Evolutionary conservation across 2,329 filamentous ascomycete genomes (phyloP).

Genomic region (Laburnicola sp.): DNA sequence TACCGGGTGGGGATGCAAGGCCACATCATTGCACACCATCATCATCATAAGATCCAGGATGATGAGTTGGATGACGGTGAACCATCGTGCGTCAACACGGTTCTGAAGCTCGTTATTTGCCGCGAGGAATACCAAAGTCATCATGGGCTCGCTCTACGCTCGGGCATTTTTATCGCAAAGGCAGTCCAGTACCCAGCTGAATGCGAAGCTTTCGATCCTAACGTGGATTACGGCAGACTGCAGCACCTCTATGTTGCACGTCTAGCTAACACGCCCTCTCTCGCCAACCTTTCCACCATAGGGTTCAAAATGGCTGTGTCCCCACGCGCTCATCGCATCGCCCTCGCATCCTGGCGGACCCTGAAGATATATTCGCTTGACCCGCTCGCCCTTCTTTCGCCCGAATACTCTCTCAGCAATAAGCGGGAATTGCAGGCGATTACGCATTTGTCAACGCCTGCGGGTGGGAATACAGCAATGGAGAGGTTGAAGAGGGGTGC

Average conservation of each 20-base stretch:
- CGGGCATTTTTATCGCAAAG: slow-evolving; percentile 26
- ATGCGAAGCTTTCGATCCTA: slow-evolving; percentile 14
- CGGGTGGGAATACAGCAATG: slow-evolving; percentile 12
- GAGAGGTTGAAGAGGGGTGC: slow-evolving; percentile 3
- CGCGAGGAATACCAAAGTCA: background rate
- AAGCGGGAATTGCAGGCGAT: slow-evolving; percentile 6
- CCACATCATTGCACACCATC: slow-evolving; percentile 9
- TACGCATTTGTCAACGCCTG: slow-evolving; percentile 13
- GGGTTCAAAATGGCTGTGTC: slow-evolving; percentile 26
- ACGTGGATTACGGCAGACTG: slow-evolving; percentile 3
- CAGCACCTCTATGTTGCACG: slow-evolving; percentile 23
- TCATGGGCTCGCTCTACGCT: background rate
- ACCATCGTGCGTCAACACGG: slow-evolving; percentile 19
- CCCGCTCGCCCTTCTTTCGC: slow-evolving; percentile 25
- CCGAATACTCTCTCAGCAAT: slow-evolving; percentile 1
- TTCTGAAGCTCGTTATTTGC: slow-evolving; percentile 8
- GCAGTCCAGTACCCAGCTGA: slow-evolving; percentile 14
- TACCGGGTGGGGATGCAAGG: slow-evolving; percentile 11
- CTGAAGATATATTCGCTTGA: slow-evolving; percentile 25
- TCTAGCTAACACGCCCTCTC: slow-evolving; percentile 16
- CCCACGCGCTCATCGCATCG: slow-evolving; percentile 20
- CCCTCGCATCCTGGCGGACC: slow-evolving; percentile 27
- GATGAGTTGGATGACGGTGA: slow-evolving; percentile 3
- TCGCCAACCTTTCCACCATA: slow-evolving; percentile 20
- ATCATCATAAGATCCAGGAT: slow-evolving; percentile 14